phyloP scores from a whole-genome alignment of 2,329 filamentous ascomycete species.

The Magnaporthiopsis rhizophila region DNA sequence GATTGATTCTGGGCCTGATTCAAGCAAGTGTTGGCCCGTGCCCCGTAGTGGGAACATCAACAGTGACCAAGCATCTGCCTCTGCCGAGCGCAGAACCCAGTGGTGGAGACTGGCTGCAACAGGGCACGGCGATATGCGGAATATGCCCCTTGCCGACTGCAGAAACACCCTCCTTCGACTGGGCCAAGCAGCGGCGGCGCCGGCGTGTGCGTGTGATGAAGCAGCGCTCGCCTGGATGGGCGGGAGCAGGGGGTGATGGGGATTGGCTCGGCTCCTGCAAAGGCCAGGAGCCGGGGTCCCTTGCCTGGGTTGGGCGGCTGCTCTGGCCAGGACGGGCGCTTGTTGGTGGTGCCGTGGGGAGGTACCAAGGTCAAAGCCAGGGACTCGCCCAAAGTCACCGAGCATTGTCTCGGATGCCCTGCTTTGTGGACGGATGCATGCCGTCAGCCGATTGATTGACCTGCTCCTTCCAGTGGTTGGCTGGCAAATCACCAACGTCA shows the following conservation, averaged over 20 bases:
- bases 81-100: neutral
- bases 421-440: neutral
- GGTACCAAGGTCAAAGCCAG: too few species aligned
- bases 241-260: neutral
- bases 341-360: neutral
- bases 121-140: neutral
- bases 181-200: too few species aligned
- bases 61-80: neutral
- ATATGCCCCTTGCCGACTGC: neutral
- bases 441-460: neutral
- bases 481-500: neutral
- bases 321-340: neutral
- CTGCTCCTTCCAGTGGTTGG: neutral
- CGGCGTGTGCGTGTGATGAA: neutral
- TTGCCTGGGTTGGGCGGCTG: neutral
- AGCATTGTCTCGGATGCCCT: neutral
- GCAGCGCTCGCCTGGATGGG: neutral
- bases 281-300: neutral
- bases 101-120: neutral
- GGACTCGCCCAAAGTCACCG: too few species aligned
- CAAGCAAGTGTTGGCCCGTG: neutral
- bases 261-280: neutral
- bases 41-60: neutral
- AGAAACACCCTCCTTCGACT: neutral
- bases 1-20: neutral